Conservation (phyloP, 345 rosid genomes). For the Boechera retrofracta region DNA sequence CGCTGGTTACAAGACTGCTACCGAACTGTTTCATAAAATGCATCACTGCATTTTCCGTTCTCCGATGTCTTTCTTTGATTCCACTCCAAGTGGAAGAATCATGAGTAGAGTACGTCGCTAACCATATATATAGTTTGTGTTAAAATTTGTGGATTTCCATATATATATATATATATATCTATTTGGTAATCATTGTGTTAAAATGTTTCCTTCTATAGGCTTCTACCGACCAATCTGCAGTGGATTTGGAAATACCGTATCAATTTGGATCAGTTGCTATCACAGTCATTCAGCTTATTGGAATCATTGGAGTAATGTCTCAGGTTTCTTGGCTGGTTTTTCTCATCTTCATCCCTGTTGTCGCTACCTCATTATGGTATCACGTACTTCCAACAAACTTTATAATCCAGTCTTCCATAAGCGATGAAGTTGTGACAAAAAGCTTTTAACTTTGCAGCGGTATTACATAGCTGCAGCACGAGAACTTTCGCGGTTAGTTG, state of each 20-base stretch:
- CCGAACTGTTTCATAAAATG: conserved; percentile 70
- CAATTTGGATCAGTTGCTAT: conserved; percentile 55
- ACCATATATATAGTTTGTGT: not conserved
- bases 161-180: not conserved
- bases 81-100: conserved; percentile 83
- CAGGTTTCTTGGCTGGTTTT: conserved; percentile 87
- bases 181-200: conserved; percentile 5
- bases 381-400: conserved; percentile 56
- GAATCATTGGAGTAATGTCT: conserved; percentile 76
- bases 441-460: conserved; percentile 52
- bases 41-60: conserved; percentile 70
- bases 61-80: conserved; percentile 83
- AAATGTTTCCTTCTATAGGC: conserved; percentile 51
- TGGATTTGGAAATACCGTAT: conserved; percentile 58
- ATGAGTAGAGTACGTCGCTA: conserved; percentile 60
- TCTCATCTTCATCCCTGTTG: conserved; percentile 68
- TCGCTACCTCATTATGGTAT: conserved; percentile 69
- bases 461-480: conserved; percentile 74
- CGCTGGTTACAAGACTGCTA: conserved; percentile 73
- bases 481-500: conserved; percentile 74
- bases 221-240: conserved; percentile 79
- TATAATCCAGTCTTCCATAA: conserved; percentile 4
- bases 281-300: conserved; percentile 63
- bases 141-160: not conserved
- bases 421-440: conserved; percentile 11